phyloP scores from a whole-genome alignment of 768 basidiomycete genomes.

The Megacollybia marginata region DNA sequence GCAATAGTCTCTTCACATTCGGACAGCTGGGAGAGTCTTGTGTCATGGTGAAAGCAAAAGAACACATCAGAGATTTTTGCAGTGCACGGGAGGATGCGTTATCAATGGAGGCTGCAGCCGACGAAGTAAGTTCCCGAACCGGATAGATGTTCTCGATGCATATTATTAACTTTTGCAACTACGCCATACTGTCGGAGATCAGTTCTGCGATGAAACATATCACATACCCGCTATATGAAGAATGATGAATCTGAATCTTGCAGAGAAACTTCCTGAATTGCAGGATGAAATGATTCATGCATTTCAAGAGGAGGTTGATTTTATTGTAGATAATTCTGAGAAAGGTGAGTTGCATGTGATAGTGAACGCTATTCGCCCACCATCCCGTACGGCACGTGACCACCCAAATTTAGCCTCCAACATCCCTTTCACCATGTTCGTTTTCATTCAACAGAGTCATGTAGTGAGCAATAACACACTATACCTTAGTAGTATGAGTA shows the following conservation, averaged over 20 bases:
- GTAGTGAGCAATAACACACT: too few relatives aligned
- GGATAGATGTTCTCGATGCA: not conserved
- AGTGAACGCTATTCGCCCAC: too few relatives aligned
- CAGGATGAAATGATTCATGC: conserved; percentile 24
- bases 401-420: too few relatives aligned
- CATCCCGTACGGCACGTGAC: too few relatives aligned
- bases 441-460: too few relatives aligned
- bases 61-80: conserved; percentile 7
- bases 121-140: conserved; percentile 6
- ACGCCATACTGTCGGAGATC: conserved; percentile 28
- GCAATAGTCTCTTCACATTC: conserved; percentile 8
- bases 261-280: conserved; percentile 22
- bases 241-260: conserved; percentile 26
- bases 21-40: conserved; percentile 7
- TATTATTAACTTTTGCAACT: conserved; percentile 25
- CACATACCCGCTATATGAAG: conserved; percentile 26
- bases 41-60: conserved; percentile 4
- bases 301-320: conserved; percentile 20
- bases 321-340: too few relatives aligned
- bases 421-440: too few relatives aligned
- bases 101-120: conserved; percentile 12
- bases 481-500: too few relatives aligned
- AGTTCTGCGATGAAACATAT: conserved; percentile 25
- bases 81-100: conserved; percentile 10
- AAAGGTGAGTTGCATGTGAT: too few relatives aligned